Base-by-base conservation (phyloP, 495 filamentous ascomycete species). In the Penicillium roqueforti region DNA sequence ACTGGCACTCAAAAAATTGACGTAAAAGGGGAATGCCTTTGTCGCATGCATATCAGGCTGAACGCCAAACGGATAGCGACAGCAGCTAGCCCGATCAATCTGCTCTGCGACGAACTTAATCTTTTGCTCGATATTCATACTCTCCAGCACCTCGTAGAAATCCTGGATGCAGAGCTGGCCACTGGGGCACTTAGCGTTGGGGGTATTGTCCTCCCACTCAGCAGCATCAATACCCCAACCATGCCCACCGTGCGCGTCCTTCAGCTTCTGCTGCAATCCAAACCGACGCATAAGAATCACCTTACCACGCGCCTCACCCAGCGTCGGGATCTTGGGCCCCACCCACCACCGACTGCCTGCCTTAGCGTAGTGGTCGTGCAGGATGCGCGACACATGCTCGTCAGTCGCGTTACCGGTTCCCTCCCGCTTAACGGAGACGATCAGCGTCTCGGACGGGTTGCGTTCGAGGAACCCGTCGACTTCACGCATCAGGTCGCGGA, bases 351-450 rank as follows among this genome's bases (percentile, higher is more conserved):
- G 78, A 47, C 73, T 77, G 25, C 72, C 66, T 47, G 81, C 79
- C 23, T 67, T 72, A 25, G 86, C 81, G 68, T 95, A 96, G 61
- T 88, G 83, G 28, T 83, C 75, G 45, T 78, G 74, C 10, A 97
- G 69, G 52, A 91, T 82, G 31, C 79, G 81, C 53, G 82, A 80
- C 36, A 97, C 83, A 41, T 91, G 83, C 54, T 87, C 81, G 63
- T 97, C 93, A 4, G 86, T 91, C 23, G 86, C 83, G 31, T 75
- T 80, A 11, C 91, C 92, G 1, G 85, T 76, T 3, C 93, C 93
- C 68, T 98, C 93, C 52, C 91, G 86, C 72, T 98, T 98, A 55
- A 98, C 62, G 26, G 85, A 91, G 70, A 97, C 82, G 56, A 97
- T 85, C 47, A 98, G 67, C 0, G 86, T 83, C 71, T 98, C 93